phyloP scores from a whole-genome alignment of 164 flowering plant species.

The Stephania yunnanensis region DNA sequence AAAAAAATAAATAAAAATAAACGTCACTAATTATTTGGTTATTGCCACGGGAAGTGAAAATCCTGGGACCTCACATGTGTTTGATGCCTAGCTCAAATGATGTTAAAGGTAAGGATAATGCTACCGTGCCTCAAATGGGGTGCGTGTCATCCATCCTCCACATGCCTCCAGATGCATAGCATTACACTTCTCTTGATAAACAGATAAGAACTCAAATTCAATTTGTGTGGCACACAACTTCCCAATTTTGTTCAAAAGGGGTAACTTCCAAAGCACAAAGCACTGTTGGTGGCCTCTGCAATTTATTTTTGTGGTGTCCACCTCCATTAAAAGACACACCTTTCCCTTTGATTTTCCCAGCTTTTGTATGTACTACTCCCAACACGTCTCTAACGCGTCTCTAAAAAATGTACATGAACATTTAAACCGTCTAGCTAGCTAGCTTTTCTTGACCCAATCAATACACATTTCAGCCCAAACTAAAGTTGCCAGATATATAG shows the following conservation, averaged over 20 bases:
- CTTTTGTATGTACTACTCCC: not conserved
- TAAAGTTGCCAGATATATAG: not conserved
- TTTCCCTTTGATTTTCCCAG: not conserved
- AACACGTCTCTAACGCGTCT: not conserved
- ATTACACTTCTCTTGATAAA: too few relatives aligned
- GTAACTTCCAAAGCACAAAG: not conserved
- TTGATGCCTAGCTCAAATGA: too few relatives aligned
- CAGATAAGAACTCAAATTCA: not conserved
- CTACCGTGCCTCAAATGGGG: too few relatives aligned
- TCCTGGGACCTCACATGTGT: too few relatives aligned
- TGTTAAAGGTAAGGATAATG: too few relatives aligned
- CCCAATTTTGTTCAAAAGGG: not conserved
- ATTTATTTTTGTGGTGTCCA: not conserved
- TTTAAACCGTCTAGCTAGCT: not conserved
- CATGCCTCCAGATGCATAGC: too few relatives aligned
- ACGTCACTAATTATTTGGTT: too few relatives aligned
- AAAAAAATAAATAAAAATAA: too few relatives aligned
- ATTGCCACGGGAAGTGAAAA: too few relatives aligned
- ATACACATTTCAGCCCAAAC: too few relatives aligned
- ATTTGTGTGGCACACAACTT: not conserved
- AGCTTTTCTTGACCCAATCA: not conserved
- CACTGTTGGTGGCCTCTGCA: not conserved
- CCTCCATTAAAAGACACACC: not conserved
- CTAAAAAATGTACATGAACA: not conserved
- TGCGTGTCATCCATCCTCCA: too few relatives aligned